Evolutionary conservation across 345 rosid genomes (phyloP), one percentile per base, ranked within the genome.

Genomic region (Mangifera indica): DNA sequence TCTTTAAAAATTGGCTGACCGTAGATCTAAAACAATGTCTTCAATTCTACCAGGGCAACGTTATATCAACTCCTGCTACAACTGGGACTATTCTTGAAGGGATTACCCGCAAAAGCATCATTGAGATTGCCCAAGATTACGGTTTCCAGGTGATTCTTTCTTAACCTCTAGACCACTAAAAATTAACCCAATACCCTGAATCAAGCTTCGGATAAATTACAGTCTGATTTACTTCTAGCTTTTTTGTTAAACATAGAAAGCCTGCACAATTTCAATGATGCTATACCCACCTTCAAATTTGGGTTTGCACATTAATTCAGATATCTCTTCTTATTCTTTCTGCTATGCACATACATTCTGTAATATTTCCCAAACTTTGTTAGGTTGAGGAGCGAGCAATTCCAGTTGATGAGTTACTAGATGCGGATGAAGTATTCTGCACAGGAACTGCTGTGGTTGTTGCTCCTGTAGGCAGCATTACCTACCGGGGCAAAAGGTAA

Each of bases 81-180:
- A 79, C 37, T 25, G 97, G 98, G 17, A 91, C 94, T 2, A 86
- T 91, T 72, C 96, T 93, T 14, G 63, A 63, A 68, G 98, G 98
- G n/a, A 72, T 91, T 63, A 93, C 97, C 11, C 85, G 98, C 26
- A 85, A 79, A 73, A 91, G 96, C 73, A 63, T 94, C 67, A 80
- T 91, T 15, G 93, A 91, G 46, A 87, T 94, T 10, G 86, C 93
- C 57, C 59, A 82, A 26, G 93, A 91, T 79, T 79, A 74, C 44
- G 97, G 93, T 45, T 94, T 86, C 72, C 81, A 84, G 88, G 96
- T 92, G 63, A 56, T 20, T 29, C 5, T 26, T 11, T n/a, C n/a
- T 64, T n/a, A 0, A 21, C 11, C 9, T 26, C 10, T 25, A 44
- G 25, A 29, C 21, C 32, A 15, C 10, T 49, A 49, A 49, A 48